Evolutionary conservation across 257 asterid species (phyloP).

Genomic region (Nemophila menziesii): DNA sequence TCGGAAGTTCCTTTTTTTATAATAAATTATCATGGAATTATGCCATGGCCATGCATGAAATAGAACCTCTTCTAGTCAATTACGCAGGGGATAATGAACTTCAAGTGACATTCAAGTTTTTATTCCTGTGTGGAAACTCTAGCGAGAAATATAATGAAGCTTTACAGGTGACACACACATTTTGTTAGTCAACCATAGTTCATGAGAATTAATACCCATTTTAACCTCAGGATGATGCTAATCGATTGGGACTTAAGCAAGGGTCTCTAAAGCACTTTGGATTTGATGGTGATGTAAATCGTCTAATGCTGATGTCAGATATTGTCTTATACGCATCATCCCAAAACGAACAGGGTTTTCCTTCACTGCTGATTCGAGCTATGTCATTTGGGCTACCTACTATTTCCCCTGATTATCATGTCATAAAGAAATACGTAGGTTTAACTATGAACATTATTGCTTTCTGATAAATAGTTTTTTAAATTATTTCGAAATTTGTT

Average conservation of each 20-base stretch:
- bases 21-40: slow-evolving; percentile 73
- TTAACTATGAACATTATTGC: not conserved
- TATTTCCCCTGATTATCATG: slow-evolving; percentile 64
- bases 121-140: slow-evolving; percentile 79
- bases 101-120: slow-evolving; percentile 46
- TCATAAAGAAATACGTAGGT: slow-evolving; percentile 63
- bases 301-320: slow-evolving; percentile 82
- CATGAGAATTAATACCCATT: not conserved
- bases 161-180: slow-evolving; percentile 42
- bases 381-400: slow-evolving; percentile 86
- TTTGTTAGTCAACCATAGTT: too few species aligned
- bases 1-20: slow-evolving; percentile 84
- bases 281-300: slow-evolving; percentile 52
- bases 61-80: slow-evolving; percentile 64
- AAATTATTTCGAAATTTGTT: slow-evolving; percentile 13
- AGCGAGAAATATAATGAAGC: slow-evolving; percentile 60
- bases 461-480: slow-evolving; percentile 10
- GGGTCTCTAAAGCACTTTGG: slow-evolving; percentile 77
- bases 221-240: slow-evolving; percentile 40
- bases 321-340: slow-evolving; percentile 76
- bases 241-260: slow-evolving; percentile 63
- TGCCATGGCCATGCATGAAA: slow-evolving; percentile 58
- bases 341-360: slow-evolving; percentile 88
- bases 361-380: slow-evolving; percentile 75
- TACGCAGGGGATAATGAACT: slow-evolving; percentile 50